phyloP scores from a whole-genome alignment of 345 rosid genomes.

The Ceriops tagal region DNA sequence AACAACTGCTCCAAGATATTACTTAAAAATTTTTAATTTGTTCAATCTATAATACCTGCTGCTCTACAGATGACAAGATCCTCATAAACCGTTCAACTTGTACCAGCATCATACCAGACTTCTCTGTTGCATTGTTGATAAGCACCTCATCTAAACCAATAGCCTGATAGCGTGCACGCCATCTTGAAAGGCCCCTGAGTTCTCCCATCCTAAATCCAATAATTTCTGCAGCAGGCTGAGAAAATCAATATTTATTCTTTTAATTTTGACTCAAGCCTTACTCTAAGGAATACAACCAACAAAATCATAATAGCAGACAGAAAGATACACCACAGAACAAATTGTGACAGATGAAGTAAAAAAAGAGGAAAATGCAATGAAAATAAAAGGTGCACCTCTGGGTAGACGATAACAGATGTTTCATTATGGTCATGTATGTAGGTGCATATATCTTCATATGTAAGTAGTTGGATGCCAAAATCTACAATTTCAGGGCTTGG shows the following conservation, averaged over 20 bases:
- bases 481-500: not conserved
- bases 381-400: not conserved
- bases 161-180: conserved; percentile 75
- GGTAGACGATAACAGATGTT: not conserved
- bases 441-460: not conserved
- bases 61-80: conserved; percentile 76
- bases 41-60: conserved; percentile 50
- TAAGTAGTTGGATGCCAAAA: not conserved
- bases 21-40: not conserved
- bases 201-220: conserved; percentile 95
- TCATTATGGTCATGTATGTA: not conserved
- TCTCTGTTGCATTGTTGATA: conserved; percentile 63
- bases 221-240: conserved; percentile 91
- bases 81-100: conserved; percentile 83
- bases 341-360: conserved; percentile 2
- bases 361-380: not conserved
- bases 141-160: conserved; percentile 80
- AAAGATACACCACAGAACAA: conserved; percentile 4
- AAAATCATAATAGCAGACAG: conserved; percentile 17
- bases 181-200: conserved; percentile 83
- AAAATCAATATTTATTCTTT: conserved; percentile 37
- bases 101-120: conserved; percentile 65
- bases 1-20: not conserved
- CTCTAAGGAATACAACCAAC: conserved; percentile 14
- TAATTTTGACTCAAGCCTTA: conserved; percentile 31